Conservation (phyloP, 2,329 filamentous ascomycete species). For the Furcasterigmium furcatum region DNA sequence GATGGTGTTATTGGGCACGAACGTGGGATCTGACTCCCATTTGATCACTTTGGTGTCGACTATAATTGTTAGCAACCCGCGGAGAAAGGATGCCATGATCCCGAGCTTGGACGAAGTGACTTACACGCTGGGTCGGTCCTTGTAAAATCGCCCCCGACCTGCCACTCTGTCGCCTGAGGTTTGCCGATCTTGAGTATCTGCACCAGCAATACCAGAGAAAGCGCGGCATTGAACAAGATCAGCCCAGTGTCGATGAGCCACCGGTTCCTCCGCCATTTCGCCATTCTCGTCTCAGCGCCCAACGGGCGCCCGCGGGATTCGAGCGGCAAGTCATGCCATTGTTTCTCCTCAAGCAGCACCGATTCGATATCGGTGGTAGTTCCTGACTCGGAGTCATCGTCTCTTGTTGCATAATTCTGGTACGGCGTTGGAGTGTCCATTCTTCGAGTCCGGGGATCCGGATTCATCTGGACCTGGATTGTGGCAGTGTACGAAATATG, state of each 20-base stretch:
- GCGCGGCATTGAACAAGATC: slow-evolving; percentile 8
- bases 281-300: too few relatives aligned
- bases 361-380: slow-evolving; percentile 8
- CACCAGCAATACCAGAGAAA: slow-evolving; percentile 8
- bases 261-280: slow-evolving; percentile 2
- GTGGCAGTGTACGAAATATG: too few relatives aligned
- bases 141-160: slow-evolving; percentile 34
- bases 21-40: slow-evolving; percentile 32
- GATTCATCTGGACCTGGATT: too few relatives aligned
- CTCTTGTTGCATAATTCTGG: too few relatives aligned
- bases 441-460: too few relatives aligned
- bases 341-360: slow-evolving; percentile 8
- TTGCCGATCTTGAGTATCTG: slow-evolving; percentile 10
- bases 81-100: slow-evolving; percentile 5
- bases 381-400: slow-evolving; percentile 5
- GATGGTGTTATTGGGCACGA: slow-evolving; percentile 31
- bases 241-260: slow-evolving; percentile 10
- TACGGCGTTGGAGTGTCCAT: too few relatives aligned
- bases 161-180: slow-evolving; percentile 11
- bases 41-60: slow-evolving; percentile 31
- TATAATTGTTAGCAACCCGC: slow-evolving; percentile 8
- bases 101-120: slow-evolving; percentile 2
- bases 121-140: slow-evolving; percentile 30
- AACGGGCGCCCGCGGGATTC: too few relatives aligned
- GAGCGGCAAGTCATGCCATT: slow-evolving; percentile 9